Evolutionary conservation across 495 filamentous ascomycete species (phyloP).

Genomic region (Aspergillus coremiiformis): DNA sequence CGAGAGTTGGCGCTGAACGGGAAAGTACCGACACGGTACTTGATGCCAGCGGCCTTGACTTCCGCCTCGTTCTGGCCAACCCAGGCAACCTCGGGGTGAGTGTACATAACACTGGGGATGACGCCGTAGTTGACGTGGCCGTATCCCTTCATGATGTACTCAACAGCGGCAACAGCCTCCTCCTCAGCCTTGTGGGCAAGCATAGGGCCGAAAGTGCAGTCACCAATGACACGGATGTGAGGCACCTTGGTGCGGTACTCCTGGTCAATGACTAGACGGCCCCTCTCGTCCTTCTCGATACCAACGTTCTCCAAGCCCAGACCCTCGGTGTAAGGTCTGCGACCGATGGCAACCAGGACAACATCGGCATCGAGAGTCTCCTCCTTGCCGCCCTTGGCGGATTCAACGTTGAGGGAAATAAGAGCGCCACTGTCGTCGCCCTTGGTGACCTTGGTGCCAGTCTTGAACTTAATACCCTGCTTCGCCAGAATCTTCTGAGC

Average conservation of each 20-base stretch:
- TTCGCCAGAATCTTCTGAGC: conserved; percentile 89
- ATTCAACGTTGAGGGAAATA: conserved; percentile 76
- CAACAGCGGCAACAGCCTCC: conserved; percentile 87
- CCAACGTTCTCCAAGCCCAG: conserved; percentile 91
- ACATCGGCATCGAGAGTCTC: conserved; percentile 91
- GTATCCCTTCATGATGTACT: conserved; percentile 95
- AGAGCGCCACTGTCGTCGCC: conserved; percentile 72
- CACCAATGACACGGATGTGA: conserved; percentile 94
- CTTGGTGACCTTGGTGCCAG: conserved; percentile 84
- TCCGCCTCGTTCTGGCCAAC: conserved; percentile 97
- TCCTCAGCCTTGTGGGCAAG: conserved; percentile 99
- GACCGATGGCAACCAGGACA: conserved; percentile 93
- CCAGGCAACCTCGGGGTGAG: conserved; percentile 96
- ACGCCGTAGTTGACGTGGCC: conserved; percentile 98
- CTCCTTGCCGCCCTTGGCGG: conserved; percentile 92
- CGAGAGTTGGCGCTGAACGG: conserved; percentile 96
- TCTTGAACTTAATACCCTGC: conserved; percentile 98
- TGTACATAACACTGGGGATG: conserved; percentile 99
- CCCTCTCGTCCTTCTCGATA: conserved; percentile 86
- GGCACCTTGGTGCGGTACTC: conserved; percentile 96
- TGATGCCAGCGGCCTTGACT: conserved; percentile 78
- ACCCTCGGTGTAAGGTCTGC: conserved; percentile 86
- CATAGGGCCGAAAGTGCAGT: conserved; percentile 98
- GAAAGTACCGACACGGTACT: conserved; percentile 88
- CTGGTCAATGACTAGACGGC: conserved; percentile 91